A percentile compares a stretch with the other conserved stretches of the same genome.
Evolutionary conservation across 1,284 basidiomycete genomes (phyloP).

Genomic region (Tilletia caries): DNA sequence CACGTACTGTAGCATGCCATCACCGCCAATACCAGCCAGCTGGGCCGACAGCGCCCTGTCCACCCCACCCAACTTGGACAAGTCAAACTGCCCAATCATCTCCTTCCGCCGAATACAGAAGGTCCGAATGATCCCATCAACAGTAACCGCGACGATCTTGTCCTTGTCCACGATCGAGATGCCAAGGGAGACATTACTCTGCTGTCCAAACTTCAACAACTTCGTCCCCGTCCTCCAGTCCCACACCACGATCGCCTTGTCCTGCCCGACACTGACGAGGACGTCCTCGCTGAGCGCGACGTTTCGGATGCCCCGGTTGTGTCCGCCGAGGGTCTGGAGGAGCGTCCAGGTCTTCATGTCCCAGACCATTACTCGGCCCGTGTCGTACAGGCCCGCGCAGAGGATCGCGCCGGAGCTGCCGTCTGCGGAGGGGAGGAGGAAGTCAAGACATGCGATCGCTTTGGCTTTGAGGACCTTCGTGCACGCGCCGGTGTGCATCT

Average conservation of each 20-base stretch:
- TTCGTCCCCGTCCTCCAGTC: constrained; percentile 66
- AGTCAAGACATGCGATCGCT: constrained; percentile 84
- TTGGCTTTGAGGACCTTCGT: constrained; percentile 76
- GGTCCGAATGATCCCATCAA: constrained; percentile 83
- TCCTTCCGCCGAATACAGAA: constrained; percentile 81
- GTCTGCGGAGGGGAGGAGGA: constrained; percentile 59
- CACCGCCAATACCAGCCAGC: constrained; percentile 31
- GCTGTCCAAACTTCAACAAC: constrained; percentile 83
- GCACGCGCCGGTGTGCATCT: constrained; percentile 66
- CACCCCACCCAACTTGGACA: constrained; percentile 70
- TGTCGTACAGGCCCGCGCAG: constrained; percentile 85
- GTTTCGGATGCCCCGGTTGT: constrained; percentile 66
- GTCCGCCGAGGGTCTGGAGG: constrained; percentile 69
- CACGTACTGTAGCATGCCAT: constrained; percentile 35
- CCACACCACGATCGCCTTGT: constrained; percentile 83
- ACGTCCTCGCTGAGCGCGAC: constrained; percentile 79
- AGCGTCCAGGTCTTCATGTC: constrained; percentile 33
- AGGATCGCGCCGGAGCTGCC: constrained; percentile 72
- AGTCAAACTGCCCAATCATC: constrained; percentile 85
- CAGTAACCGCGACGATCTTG: constrained; percentile 78
- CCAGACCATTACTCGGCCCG: constrained; percentile 60
- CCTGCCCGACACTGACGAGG: constrained; percentile 81
- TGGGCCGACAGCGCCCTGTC: constrained; percentile 19
- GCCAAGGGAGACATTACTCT: constrained; percentile 85
- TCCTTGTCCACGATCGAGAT: constrained; percentile 70